These are phyloP conservation scores for Coniochaeta ligniaria DNA, from an alignment of 2,329 filamentous ascomycete genomes.

Conservation along the genomic window DNA sequence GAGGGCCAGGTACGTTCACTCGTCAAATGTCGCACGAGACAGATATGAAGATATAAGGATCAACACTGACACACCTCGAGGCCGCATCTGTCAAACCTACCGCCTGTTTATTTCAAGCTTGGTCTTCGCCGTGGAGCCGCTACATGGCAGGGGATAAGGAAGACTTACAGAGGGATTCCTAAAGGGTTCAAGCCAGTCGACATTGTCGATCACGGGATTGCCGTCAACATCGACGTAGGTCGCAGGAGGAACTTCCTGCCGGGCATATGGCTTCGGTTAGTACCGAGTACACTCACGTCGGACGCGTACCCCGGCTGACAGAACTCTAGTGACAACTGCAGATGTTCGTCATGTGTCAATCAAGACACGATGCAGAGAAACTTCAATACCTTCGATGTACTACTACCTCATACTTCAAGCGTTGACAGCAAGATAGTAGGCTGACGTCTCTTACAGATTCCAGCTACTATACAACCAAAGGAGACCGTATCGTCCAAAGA, in stretches of 20 bases:
- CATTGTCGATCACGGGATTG: not conserved
- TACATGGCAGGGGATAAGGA: not conserved
- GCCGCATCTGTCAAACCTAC: not conserved
- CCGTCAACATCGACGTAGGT: not conserved
- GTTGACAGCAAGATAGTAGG: not conserved
- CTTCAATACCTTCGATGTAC: constrained; percentile 60
- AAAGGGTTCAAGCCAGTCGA: not conserved
- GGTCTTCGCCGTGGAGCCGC: not conserved
- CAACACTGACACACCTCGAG: not conserved
- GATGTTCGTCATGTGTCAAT: constrained; percentile 60
- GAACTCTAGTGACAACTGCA: constrained; percentile 59
- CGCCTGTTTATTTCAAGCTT: not conserved
- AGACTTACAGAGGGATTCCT: not conserved
- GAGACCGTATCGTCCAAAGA: constrained; percentile 16
- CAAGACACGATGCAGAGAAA: constrained; percentile 62
- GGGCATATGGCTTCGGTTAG: constrained; percentile 15
- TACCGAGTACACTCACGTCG: not conserved
- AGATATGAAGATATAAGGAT: too few species aligned
- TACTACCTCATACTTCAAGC: constrained; percentile 11
- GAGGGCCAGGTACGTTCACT: not conserved
- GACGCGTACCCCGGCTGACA: not conserved
- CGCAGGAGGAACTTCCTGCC: not conserved
- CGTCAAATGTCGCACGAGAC: not conserved
- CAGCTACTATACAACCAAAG: constrained; percentile 29
- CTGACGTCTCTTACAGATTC: constrained; percentile 30